Evolutionary conservation across 768 basidiomycete species (phyloP).

Genomic region (Kwoniella pini): DNA sequence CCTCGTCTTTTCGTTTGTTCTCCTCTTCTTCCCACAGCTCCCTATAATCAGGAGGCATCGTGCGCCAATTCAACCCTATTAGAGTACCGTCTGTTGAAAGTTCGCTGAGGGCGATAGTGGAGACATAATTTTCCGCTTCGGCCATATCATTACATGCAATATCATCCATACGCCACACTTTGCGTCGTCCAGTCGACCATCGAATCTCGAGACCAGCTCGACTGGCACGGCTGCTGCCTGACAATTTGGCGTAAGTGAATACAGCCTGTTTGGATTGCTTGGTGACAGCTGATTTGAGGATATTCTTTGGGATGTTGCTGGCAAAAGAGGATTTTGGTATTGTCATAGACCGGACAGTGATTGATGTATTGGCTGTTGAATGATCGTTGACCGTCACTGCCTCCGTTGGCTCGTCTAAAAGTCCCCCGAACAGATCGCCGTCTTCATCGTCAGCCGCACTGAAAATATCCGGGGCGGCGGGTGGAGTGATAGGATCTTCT

Average conservation of each 20-base stretch:
- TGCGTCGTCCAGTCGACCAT: constrained; percentile 63
- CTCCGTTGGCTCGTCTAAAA: constrained; percentile 62
- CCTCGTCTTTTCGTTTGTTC: constrained; percentile 61
- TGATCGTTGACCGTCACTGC: constrained; percentile 55
- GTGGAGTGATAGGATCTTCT: too few species aligned
- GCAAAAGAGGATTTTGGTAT: constrained; percentile 72
- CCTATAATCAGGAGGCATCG: constrained; percentile 77
- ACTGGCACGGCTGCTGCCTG: constrained; percentile 71
- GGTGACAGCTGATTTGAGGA: constrained; percentile 62
- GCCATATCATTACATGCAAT: constrained; percentile 72
- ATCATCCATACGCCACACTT: constrained; percentile 79
- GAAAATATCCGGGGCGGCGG: constrained; percentile 10
- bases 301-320: constrained; percentile 72
- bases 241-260: constrained; percentile 67
- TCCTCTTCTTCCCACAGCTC: constrained; percentile 93
- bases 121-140: constrained; percentile 88
- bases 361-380: constrained; percentile 57
- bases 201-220: constrained; percentile 71
- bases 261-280: constrained; percentile 64
- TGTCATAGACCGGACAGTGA: constrained; percentile 65
- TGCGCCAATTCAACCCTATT: constrained; percentile 64
- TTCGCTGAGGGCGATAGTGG: constrained; percentile 79
- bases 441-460: constrained; percentile 38
- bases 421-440: constrained; percentile 67
- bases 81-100: constrained; percentile 57